Evolutionary conservation across 2,329 filamentous ascomycete species (phyloP).

Genomic region (Fusarium sp.): DNA sequence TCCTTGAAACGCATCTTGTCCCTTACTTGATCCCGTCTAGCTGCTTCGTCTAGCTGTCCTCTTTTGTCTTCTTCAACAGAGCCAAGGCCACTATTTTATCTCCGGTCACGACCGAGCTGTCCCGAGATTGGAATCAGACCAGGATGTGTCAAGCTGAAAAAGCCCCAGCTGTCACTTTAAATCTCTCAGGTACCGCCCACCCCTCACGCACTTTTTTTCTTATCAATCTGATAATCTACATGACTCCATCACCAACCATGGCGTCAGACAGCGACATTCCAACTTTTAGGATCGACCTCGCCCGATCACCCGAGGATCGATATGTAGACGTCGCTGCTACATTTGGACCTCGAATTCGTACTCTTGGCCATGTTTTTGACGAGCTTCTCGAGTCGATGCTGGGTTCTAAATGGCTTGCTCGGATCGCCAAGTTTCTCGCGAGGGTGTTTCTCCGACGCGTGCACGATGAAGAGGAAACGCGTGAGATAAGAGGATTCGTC

Average conservation of each 20-base stretch:
- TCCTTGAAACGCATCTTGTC: not conserved
- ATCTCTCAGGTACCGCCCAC: not conserved
- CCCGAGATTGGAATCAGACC: slow-evolving; percentile 10
- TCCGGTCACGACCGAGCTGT: not conserved
- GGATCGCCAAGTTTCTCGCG: slow-evolving; percentile 53
- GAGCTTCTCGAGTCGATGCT: slow-evolving; percentile 26
- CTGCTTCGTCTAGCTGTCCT: not conserved
- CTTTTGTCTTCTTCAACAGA: not conserved
- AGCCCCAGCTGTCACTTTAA: not conserved
- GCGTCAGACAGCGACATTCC: slow-evolving; percentile 5
- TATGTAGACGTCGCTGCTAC: slow-evolving; percentile 17
- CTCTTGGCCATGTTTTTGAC: slow-evolving; percentile 23
- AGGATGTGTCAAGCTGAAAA: slow-evolving; percentile 4
- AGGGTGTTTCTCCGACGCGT: slow-evolving; percentile 61
- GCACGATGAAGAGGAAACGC: slow-evolving; percentile 65
- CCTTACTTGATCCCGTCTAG: not conserved
- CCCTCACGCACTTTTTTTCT: not conserved
- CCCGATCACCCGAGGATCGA: slow-evolving; percentile 1
- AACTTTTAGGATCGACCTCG: slow-evolving; percentile 18
- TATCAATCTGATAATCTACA: slow-evolving; percentile 9
- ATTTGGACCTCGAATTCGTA: slow-evolving; percentile 11
- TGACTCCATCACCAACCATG: not conserved
- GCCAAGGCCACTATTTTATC: not conserved
- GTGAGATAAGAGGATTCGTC: slow-evolving; percentile 68
- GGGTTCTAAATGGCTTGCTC: slow-evolving; percentile 17